A percentile compares a stretch with the other conserved stretches of the same genome.
These are phyloP conservation scores for Anthracocystis panici-leucophaei DNA, from an alignment of 1,284 basidiomycete genomes.

Conservation along the genomic window DNA sequence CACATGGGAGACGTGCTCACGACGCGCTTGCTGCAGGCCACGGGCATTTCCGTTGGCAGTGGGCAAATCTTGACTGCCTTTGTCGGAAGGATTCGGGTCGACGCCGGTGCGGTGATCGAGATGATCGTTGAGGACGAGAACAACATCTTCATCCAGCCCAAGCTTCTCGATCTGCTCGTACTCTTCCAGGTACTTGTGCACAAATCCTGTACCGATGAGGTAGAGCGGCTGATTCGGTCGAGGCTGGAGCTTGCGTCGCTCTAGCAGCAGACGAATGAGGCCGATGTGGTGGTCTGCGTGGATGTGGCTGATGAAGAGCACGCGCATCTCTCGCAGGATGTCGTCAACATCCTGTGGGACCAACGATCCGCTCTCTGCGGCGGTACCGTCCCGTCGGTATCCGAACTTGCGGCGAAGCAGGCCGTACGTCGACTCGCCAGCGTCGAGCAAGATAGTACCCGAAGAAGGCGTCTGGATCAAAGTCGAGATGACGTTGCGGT, in stretches of 20 bases:
- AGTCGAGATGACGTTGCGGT: conserved; percentile 66
- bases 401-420: conserved; percentile 86
- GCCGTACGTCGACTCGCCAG: conserved; percentile 91
- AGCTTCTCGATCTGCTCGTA: conserved; percentile 77
- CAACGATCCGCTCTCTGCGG: conserved; percentile 20
- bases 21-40: conserved; percentile 11
- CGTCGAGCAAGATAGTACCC: conserved; percentile 80
- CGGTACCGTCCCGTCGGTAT: conserved; percentile 32
- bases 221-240: conserved; percentile 73
- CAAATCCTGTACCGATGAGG: conserved; percentile 75
- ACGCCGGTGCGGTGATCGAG: conserved; percentile 55
- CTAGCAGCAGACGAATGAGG: conserved; percentile 79
- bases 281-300: conserved; percentile 95
- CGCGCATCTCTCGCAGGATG: conserved; percentile 77
- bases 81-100: conserved; percentile 22
- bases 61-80: background rate
- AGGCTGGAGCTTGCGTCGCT: conserved; percentile 76
- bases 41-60: conserved; percentile 6
- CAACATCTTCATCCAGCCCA: conserved; percentile 74
- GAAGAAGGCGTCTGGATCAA: conserved; percentile 58
- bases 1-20: conserved; percentile 24
- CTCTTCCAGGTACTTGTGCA: conserved; percentile 78
- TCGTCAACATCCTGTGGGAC: conserved; percentile 47
- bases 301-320: conserved; percentile 88
- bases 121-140: conserved; percentile 53